These are phyloP conservation scores for Durio zibethinus DNA, from an alignment of 345 rosid species.

Conservation along the genomic window DNA sequence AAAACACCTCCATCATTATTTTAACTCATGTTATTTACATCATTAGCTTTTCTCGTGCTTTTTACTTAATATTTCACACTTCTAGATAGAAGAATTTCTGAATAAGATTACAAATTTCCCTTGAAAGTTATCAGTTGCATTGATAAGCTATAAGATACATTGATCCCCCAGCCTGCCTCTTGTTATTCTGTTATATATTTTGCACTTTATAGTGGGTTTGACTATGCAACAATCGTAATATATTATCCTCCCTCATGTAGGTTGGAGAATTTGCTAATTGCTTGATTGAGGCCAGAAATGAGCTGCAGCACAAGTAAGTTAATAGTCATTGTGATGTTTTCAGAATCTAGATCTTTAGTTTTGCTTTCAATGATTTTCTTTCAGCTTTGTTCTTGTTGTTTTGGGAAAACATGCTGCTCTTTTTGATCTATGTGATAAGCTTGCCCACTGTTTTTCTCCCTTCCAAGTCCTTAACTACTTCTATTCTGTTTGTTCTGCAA, in stretches of 20 bases:
- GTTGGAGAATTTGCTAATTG: conserved; percentile 86
- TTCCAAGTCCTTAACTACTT: background rate
- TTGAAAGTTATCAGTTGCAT: background rate
- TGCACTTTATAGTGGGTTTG: background rate
- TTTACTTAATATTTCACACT: background rate
- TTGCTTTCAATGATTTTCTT: background rate
- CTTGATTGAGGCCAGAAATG: conserved; percentile 69
- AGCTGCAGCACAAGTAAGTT: conserved; percentile 82
- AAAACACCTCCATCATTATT: background rate
- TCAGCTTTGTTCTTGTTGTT: background rate
- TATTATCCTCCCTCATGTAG: conserved; percentile 34
- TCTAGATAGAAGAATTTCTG: background rate
- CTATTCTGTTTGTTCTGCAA: background rate
- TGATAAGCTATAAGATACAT: background rate
- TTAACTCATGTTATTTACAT: background rate
- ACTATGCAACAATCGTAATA: background rate
- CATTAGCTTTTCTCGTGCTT: too few relatives aligned
- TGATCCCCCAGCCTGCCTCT: background rate
- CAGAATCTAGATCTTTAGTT: background rate
- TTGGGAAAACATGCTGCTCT: background rate
- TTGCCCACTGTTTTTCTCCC: background rate
- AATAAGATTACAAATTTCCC: background rate
- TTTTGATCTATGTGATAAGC: background rate
- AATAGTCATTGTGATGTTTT: conserved; percentile 5
- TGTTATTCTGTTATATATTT: background rate